These are phyloP conservation scores for Calamus simplicifolius DNA, from an alignment of 176 grass and related monocot genomes.

Conservation along the genomic window DNA sequence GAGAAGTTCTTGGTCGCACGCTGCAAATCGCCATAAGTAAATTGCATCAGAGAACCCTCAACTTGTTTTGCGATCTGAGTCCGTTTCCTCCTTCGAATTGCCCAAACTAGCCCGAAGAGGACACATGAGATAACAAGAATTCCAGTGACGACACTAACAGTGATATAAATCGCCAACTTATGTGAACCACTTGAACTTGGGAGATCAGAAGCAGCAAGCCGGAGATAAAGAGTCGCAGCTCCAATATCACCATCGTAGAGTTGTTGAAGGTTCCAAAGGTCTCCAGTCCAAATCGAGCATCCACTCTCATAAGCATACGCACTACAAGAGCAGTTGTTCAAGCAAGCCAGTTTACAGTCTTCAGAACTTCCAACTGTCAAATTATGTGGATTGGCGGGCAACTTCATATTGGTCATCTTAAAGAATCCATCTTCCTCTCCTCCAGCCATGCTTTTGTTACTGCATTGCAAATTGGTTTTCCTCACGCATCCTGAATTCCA, in stretches of 20 bases:
- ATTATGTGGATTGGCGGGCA: slow-evolving; percentile 20
- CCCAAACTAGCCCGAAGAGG: background rate
- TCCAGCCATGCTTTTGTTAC: background rate
- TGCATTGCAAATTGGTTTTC: slow-evolving; percentile 22
- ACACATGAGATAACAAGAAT: background rate
- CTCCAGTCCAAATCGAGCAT: slow-evolving; percentile 28
- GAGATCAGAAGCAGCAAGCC: slow-evolving; percentile 17
- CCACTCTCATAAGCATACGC: slow-evolving; percentile 14
- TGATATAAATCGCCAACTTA: background rate
- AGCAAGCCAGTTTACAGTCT: slow-evolving; percentile 31
- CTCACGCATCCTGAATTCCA: slow-evolving; percentile 28
- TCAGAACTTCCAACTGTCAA: background rate
- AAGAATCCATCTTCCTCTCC: slow-evolving; percentile 27
- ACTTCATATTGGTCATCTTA: slow-evolving; percentile 20
- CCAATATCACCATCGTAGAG: slow-evolving; percentile 13
- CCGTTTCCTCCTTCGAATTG: background rate
- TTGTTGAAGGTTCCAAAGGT: slow-evolving; percentile 12
- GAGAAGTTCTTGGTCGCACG: slow-evolving; percentile 31
- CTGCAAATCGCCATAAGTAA: slow-evolving; percentile 20
- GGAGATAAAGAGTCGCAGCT: slow-evolving; percentile 16
- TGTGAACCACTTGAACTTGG: background rate
- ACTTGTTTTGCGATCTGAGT: background rate
- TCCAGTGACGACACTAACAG: background rate
- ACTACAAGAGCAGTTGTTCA: slow-evolving; percentile 28
- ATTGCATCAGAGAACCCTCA: slow-evolving; percentile 2